Percentiles rank a stretch among this genome's conserved stretches.
phyloP scores from a whole-genome alignment of 139 green algal genomes.

The Monoraphidium neglectum region DNA sequence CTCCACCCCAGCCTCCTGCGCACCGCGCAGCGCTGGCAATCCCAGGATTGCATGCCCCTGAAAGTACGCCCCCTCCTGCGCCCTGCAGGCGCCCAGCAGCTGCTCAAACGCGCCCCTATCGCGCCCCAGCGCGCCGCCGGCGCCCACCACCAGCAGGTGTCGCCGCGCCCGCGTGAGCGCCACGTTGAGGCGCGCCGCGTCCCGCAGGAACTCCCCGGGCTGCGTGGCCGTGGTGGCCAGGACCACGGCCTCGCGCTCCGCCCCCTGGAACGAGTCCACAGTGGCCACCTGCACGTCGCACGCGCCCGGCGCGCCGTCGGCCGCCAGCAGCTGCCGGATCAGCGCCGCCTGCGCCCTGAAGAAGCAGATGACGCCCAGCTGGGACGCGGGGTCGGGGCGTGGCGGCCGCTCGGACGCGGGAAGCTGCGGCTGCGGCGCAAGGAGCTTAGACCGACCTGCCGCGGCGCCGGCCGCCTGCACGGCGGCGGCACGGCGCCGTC shows the following conservation, averaged over 20 bases:
- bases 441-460: too few relatives aligned
- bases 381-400: too few relatives aligned
- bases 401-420: too few relatives aligned
- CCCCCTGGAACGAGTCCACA: constrained; percentile 88
- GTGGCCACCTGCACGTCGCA: constrained; percentile 61
- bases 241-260: constrained; percentile 82
- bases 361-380: constrained; percentile 83
- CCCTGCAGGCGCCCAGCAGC: not conserved
- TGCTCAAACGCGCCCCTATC: not conserved
- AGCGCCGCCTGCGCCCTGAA: constrained; percentile 69
- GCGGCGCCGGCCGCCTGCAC: too few relatives aligned
- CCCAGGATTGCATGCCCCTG: not conserved
- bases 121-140: constrained; percentile 19
- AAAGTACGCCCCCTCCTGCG: too few relatives aligned
- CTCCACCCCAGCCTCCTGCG: not conserved
- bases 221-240: constrained; percentile 68
- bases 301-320: not conserved
- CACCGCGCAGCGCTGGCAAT: not conserved
- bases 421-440: too few relatives aligned
- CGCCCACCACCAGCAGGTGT: constrained; percentile 73
- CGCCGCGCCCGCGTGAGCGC: constrained; percentile 69
- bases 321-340: constrained; percentile 3
- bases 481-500: too few relatives aligned
- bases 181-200: constrained; percentile 75
- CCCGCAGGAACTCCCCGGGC: constrained; percentile 20